phyloP scores from a whole-genome alignment of 2,329 filamentous ascomycete species.

The Cladophialophora bantiana region DNA sequence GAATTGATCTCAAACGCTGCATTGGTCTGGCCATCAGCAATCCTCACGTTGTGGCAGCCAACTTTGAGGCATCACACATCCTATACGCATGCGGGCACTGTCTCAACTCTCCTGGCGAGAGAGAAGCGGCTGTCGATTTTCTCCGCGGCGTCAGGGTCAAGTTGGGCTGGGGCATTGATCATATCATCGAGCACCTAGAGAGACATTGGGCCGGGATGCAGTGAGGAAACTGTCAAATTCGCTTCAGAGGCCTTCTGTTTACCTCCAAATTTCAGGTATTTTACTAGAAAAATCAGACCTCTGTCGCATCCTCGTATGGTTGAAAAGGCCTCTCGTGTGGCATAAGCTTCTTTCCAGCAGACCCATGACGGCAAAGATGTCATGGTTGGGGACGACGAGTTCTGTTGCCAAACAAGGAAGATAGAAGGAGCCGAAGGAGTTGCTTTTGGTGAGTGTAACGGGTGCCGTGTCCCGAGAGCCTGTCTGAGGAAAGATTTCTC shows the following conservation, averaged over 20 bases:
- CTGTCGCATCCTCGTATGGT: not conserved
- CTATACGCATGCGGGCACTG: constrained; percentile 4
- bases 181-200: not conserved
- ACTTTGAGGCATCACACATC: constrained; percentile 8
- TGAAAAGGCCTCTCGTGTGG: not conserved
- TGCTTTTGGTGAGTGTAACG: not conserved
- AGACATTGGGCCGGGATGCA: not conserved
- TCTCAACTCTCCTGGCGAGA: not conserved
- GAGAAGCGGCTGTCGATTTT: not conserved
- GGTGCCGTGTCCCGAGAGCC: not conserved
- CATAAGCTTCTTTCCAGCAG: not conserved
- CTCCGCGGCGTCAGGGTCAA: not conserved
- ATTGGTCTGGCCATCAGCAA: constrained; percentile 1
- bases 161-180: constrained; percentile 2
- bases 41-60: not conserved
- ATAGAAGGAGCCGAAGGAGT: too few relatives aligned
- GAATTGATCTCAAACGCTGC: not conserved
- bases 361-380: not conserved
- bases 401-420: not conserved
- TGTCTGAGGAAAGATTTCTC: not conserved
- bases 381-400: not conserved
- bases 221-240: not conserved
- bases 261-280: not conserved
- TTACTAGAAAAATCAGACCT: not conserved
- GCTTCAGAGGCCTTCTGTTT: not conserved